Conservation (phyloP, 2,329 filamentous ascomycete genomes). For the Dryadomyces quercivorus region DNA sequence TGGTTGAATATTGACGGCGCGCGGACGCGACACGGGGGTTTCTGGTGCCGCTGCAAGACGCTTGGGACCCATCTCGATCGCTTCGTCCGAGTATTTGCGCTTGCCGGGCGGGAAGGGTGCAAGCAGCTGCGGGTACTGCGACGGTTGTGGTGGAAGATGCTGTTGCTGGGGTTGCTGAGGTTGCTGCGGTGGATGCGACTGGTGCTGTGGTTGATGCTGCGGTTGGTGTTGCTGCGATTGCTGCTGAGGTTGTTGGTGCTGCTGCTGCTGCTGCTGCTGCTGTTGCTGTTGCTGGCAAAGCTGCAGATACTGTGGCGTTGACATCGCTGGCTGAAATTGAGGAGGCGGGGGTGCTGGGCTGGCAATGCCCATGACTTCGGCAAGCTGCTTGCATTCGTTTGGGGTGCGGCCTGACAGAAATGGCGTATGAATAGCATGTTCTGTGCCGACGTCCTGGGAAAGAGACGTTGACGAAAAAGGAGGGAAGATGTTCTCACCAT, state of each 20-base stretch:
- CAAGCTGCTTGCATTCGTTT: conserved; percentile 21
- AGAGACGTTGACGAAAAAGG: not conserved
- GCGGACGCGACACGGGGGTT: conserved; percentile 3
- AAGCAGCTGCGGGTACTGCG: conserved; percentile 11
- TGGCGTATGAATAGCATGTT: conserved; percentile 1
- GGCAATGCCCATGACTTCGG: conserved; percentile 17
- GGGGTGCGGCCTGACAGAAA: conserved; percentile 21
- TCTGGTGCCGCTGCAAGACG: conserved; percentile 16
- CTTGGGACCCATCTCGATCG: conserved; percentile 19
- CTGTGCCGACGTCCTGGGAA: not conserved
- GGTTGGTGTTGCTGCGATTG: not conserved
- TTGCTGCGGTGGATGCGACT: not conserved
- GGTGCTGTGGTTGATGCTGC: not conserved
- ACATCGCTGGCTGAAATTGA: conserved; percentile 11
- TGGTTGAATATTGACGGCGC: conserved; percentile 19
- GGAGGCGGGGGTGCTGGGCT: not conserved
- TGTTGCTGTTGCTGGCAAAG: not conserved
- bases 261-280: not conserved
- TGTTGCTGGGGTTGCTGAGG: not conserved
- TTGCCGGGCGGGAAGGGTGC: conserved; percentile 10
- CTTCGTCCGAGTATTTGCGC: conserved; percentile 19
- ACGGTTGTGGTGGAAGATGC: not conserved
- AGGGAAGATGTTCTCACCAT: conserved; percentile 14
- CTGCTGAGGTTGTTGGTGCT: not conserved
- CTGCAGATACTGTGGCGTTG: conserved; percentile 6